phyloP scores from a whole-genome alignment of 179 eudicot genomes.

The Amaranthus tricolor region DNA sequence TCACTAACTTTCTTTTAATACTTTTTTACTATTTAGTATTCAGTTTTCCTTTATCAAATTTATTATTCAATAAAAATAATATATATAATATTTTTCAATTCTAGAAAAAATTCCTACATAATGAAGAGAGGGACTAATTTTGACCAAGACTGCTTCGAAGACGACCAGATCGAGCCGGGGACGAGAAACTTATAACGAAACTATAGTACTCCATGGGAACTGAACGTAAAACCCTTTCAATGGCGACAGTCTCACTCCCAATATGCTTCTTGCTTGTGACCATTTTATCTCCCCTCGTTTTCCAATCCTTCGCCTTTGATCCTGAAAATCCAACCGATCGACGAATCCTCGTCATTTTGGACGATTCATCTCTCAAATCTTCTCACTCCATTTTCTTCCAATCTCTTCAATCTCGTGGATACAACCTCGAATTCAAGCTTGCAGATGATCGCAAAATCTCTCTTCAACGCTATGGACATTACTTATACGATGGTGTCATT shows the following conservation, averaged over 20 bases:
- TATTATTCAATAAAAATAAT: too few relatives aligned
- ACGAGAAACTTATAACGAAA: neutral
- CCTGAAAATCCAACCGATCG: slow-evolving; percentile 28
- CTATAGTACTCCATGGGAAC: neutral
- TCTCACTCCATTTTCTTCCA: slow-evolving; percentile 31
- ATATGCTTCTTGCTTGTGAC: slow-evolving; percentile 1
- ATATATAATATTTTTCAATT: too few relatives aligned
- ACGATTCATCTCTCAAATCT: slow-evolving; percentile 23
- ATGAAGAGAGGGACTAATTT: neutral
- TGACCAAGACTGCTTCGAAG: neutral
- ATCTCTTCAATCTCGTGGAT: slow-evolving; percentile 31
- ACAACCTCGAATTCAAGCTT: slow-evolving; percentile 59
- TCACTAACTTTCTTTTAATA: too few relatives aligned
- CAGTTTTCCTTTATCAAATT: too few relatives aligned
- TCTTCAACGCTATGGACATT: slow-evolving; percentile 69
- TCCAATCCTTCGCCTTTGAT: slow-evolving; percentile 23
- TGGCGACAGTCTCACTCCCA: slow-evolving; percentile 26
- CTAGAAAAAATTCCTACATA: too few relatives aligned
- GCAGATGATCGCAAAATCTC: slow-evolving; percentile 60
- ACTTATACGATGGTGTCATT: slow-evolving; percentile 65
- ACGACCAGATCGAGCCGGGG: neutral
- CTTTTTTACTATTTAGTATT: neutral
- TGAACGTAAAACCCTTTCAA: slow-evolving; percentile 32
- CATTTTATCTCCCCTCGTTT: slow-evolving; percentile 22
- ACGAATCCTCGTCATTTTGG: slow-evolving; percentile 28